Evolutionary conservation across 768 basidiomycete species (phyloP).

Genomic region (Mycena chlorophos): DNA sequence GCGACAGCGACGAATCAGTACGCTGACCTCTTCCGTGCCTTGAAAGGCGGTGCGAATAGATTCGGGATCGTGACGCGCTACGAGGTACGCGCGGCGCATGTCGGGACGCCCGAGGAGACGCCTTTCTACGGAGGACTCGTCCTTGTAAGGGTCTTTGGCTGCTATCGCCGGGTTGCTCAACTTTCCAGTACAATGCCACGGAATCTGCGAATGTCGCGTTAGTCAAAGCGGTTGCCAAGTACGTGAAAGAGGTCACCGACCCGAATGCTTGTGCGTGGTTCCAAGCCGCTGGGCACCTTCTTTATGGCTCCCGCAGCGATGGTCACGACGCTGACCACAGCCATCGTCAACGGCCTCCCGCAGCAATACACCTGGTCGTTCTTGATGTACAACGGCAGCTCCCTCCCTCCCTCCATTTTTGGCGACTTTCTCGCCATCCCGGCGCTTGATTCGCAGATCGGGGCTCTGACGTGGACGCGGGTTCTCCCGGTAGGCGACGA

Average conservation of each 20-base stretch:
- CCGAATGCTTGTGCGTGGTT: not conserved
- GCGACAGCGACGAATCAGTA: slow-evolving; percentile 41
- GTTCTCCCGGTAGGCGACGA: slow-evolving; percentile 27
- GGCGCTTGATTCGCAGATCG: slow-evolving; percentile 25
- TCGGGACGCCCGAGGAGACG: slow-evolving; percentile 38
- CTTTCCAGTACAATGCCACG: not conserved
- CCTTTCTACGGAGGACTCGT: slow-evolving; percentile 41
- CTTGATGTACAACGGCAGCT: slow-evolving; percentile 39
- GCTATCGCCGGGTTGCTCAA: not conserved
- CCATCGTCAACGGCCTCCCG: slow-evolving; percentile 22
- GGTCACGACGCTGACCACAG: slow-evolving; percentile 24
- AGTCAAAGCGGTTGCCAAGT: not conserved
- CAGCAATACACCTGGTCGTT: slow-evolving; percentile 23
- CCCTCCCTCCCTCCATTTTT: slow-evolving; percentile 34
- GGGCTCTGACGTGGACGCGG: slow-evolving; percentile 36
- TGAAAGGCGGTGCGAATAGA: slow-evolving; percentile 46
- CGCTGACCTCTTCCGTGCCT: slow-evolving; percentile 42
- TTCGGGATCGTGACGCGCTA: slow-evolving; percentile 49
- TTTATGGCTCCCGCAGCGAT: slow-evolving; percentile 4
- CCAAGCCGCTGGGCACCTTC: not conserved
- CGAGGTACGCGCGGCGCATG: slow-evolving; percentile 38
- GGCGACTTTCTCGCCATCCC: slow-evolving; percentile 42
- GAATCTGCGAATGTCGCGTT: not conserved
- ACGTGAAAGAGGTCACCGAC: not conserved
- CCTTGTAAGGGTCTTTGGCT: slow-evolving; percentile 28